Evolutionary conservation across 2,329 filamentous ascomycete genomes (phyloP).

Genomic region (Tympanopsis confertula): DNA sequence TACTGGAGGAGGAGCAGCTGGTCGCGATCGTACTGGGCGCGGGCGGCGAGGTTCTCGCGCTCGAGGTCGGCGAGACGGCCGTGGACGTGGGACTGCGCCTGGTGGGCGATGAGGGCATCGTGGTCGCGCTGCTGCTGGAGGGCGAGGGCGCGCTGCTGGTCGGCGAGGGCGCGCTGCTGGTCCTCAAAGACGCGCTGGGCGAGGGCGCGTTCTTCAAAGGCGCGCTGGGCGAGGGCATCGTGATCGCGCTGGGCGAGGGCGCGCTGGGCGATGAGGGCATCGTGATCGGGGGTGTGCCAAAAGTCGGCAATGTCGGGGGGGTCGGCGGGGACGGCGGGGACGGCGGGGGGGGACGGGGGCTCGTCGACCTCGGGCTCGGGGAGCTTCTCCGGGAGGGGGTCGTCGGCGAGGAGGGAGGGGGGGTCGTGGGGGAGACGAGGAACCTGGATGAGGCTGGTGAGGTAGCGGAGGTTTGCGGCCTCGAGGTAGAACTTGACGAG

Average conservation of each 20-base stretch:
- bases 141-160: slow-evolving; percentile 75
- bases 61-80: slow-evolving; percentile 91
- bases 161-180: slow-evolving; percentile 79
- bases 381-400: slow-evolving; percentile 72
- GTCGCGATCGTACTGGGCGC: slow-evolving; percentile 92
- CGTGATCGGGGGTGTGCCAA: slow-evolving; percentile 79
- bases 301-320: slow-evolving; percentile 95
- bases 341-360: slow-evolving; percentile 57
- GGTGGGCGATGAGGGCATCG: slow-evolving; percentile 77
- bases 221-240: not conserved
- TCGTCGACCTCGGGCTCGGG: slow-evolving; percentile 64
- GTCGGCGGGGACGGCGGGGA: slow-evolving; percentile 57
- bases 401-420: slow-evolving; percentile 75
- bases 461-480: slow-evolving; percentile 90
- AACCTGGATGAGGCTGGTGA: slow-evolving; percentile 91
- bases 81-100: slow-evolving; percentile 86
- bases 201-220: not conserved
- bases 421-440: slow-evolving; percentile 91
- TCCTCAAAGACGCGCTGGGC: slow-evolving; percentile 71
- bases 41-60: slow-evolving; percentile 84
- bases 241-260: slow-evolving; percentile 56
- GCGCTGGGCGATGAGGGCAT: slow-evolving; percentile 65
- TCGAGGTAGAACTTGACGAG: slow-evolving; percentile 98
- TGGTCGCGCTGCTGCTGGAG: slow-evolving; percentile 87
- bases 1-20: slow-evolving; percentile 96